Evolutionary conservation across 2,329 filamentous ascomycete species (phyloP), one percentile per base, ranked within the genome.

Genomic region (Cladophialophora exuberans): DNA sequence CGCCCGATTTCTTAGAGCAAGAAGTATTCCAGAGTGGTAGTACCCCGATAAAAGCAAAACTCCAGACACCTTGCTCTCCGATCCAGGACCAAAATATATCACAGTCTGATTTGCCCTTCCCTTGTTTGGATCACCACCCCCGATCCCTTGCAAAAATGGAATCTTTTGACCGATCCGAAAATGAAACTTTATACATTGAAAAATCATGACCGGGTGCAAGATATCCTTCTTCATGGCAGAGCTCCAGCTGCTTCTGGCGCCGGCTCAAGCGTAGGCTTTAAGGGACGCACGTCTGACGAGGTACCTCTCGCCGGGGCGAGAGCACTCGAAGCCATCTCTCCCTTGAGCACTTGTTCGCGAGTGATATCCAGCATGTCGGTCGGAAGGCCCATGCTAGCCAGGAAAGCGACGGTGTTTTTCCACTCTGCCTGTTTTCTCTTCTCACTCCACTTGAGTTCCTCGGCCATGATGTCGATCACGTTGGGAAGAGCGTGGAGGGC

Each of bases 381-480:
- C 51, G 75, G 73, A 63, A 85, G 70, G 38, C 84, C 84, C 84
- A 87, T 87, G 41, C 80, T 83, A 25, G 75, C 76, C 17, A 87
- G 72, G 66, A 78, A 87, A 1, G 69, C 61, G 13, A 86, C 73
- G 3, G 76, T 83, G 59, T 94, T 85, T 67, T 79, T 87, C 90
- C 90, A 96, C 72, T 96, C 91, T 13, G 79, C 66, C 4, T 92
- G 86, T 73, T 89, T 87, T 59, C 92, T 79, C 63, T 79, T 78
- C 54, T 71, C 74, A 67, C 86, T 84, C 92, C 91, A 97, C 53
- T 84, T 80, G 56, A 96, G 77, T 76, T 97, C 90, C 64, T 88
- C 83, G 35, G 78, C 81, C 91, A 97, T 96, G 56, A 96, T 82
- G 69, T 96, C 91, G 66, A 97, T 94, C 56, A 97, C 84, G 54